phyloP scores from a whole-genome alignment of 306 rosid genomes.

The Cucumis melo region DNA sequence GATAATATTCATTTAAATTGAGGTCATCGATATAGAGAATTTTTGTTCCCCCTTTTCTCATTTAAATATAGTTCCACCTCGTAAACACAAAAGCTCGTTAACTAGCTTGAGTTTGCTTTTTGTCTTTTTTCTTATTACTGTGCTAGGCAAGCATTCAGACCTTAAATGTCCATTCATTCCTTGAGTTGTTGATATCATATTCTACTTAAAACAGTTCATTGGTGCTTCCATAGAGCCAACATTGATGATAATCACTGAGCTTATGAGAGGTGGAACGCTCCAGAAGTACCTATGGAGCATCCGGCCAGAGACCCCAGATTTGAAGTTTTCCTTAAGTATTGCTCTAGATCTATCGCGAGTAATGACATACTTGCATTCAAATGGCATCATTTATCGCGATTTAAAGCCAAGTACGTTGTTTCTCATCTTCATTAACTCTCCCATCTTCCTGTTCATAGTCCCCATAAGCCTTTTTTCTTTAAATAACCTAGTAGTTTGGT shows the following conservation, averaged over 20 bases:
- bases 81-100: neutral
- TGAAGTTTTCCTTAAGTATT: constrained; percentile 19
- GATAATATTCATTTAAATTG: neutral
- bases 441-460: neutral
- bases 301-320: constrained; percentile 22
- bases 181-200: neutral
- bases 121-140: neutral
- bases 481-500: neutral
- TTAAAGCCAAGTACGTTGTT: constrained; percentile 31
- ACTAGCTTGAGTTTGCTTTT: neutral
- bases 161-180: neutral
- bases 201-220: constrained; percentile 25
- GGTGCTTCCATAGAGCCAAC: constrained; percentile 39
- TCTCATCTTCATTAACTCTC: neutral
- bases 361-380: constrained; percentile 36
- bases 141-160: neutral
- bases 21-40: neutral
- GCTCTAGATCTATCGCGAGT: constrained; percentile 33
- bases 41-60: neutral
- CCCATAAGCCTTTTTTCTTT: neutral
- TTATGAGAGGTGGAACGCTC: constrained; percentile 39
- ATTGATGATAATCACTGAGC: constrained; percentile 39
- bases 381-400: constrained; percentile 45
- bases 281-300: constrained; percentile 20
- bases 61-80: neutral